A percentile compares a stretch with the other conserved stretches of the same genome.
phyloP scores from a whole-genome alignment of 2,329 filamentous ascomycete species.

The Hypoxylon sp. region DNA sequence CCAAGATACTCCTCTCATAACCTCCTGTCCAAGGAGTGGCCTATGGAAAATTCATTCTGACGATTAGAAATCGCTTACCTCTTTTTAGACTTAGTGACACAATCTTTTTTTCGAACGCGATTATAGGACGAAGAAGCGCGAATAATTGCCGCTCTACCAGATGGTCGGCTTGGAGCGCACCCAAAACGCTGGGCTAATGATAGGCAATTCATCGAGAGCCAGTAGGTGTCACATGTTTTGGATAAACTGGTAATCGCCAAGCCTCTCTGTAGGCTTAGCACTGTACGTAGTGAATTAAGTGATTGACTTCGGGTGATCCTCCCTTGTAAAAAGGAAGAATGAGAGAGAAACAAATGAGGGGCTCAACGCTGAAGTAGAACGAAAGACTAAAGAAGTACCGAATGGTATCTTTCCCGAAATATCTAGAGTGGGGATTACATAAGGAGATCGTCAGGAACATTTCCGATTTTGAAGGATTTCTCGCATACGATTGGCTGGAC shows the following conservation, averaged over 20 bases:
- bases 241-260: slow-evolving; percentile 31
- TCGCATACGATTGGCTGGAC: slow-evolving; percentile 27
- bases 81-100: slow-evolving; percentile 3
- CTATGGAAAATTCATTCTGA: slow-evolving; percentile 12
- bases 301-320: slow-evolving; percentile 17
- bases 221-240: slow-evolving; percentile 27
- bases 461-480: slow-evolving; percentile 23
- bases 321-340: slow-evolving; percentile 8
- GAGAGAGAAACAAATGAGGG: slow-evolving; percentile 29
- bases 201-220: slow-evolving; percentile 29
- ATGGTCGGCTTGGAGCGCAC: slow-evolving; percentile 18
- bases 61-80: slow-evolving; percentile 16
- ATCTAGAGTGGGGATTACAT: slow-evolving; percentile 31
- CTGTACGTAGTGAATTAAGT: slow-evolving; percentile 18
- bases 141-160: slow-evolving; percentile 27
- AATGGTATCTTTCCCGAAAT: slow-evolving; percentile 20
- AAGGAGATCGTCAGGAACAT: slow-evolving; percentile 44
- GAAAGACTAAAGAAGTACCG: slow-evolving; percentile 20
- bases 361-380: slow-evolving; percentile 20
- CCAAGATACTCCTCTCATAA: slow-evolving; percentile 11
- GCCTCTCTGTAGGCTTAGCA: slow-evolving; percentile 26
- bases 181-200: slow-evolving; percentile 27
- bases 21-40: slow-evolving; percentile 19
- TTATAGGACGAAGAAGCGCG: slow-evolving; percentile 20
- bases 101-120: slow-evolving; percentile 19